These are phyloP conservation scores for Prunus fruticosa DNA, from an alignment of 306 rosid species.

Conservation along the genomic window DNA sequence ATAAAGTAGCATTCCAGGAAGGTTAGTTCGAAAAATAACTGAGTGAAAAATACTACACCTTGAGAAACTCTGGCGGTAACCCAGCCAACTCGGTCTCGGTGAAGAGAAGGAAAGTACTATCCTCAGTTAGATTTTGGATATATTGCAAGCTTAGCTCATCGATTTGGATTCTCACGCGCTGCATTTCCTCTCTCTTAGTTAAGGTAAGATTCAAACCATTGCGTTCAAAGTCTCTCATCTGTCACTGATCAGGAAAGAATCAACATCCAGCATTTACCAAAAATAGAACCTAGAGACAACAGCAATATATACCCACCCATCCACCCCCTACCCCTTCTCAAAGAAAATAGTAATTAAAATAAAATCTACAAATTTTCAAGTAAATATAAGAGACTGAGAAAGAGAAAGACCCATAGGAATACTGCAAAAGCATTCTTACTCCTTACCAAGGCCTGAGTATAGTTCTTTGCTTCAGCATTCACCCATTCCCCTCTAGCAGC, in stretches of 20 bases:
- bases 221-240: slow-evolving; percentile 92
- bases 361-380: neutral
- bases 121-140: slow-evolving; percentile 73
- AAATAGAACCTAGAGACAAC: neutral
- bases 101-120: slow-evolving; percentile 54
- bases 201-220: slow-evolving; percentile 89
- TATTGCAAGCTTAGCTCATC: slow-evolving; percentile 71
- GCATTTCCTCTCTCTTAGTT: slow-evolving; percentile 82
- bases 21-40: neutral
- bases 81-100: slow-evolving; percentile 74
- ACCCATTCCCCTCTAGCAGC: slow-evolving; percentile 65
- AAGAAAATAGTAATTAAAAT: too few relatives aligned
- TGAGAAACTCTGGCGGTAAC: slow-evolving; percentile 68
- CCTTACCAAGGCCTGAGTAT: slow-evolving; percentile 71
- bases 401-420: neutral
- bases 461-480: slow-evolving; percentile 66
- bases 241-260: slow-evolving; percentile 90
- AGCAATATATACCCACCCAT: neutral
- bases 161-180: slow-evolving; percentile 62
- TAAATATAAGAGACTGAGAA: neutral
- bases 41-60: slow-evolving; percentile 46
- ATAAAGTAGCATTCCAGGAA: too few relatives aligned
- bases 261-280: slow-evolving; percentile 42
- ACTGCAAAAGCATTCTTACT: slow-evolving; percentile 6
- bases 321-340: too few relatives aligned